These are phyloP conservation scores for Podaxis sp. DNA, from an alignment of 768 basidiomycete species.

Conservation along the genomic window DNA sequence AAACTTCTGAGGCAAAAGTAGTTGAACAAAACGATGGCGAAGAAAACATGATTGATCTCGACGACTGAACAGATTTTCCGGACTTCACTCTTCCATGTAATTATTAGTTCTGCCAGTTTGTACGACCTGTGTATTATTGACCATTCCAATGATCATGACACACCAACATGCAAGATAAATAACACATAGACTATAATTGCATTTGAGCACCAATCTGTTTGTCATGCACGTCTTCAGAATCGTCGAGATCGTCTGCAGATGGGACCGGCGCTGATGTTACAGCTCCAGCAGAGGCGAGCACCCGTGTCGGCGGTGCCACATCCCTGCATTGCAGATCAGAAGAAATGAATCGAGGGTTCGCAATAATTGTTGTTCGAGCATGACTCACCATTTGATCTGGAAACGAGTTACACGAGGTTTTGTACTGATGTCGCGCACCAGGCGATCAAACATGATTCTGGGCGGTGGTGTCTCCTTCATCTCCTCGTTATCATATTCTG, in stretches of 20 bases:
- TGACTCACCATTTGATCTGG: conserved; percentile 77
- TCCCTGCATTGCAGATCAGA: conserved; percentile 44
- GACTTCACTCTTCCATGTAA: not conserved
- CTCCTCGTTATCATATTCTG: conserved; percentile 95
- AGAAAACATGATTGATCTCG: conserved; percentile 40
- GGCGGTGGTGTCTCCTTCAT: conserved; percentile 72
- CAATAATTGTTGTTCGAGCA: not conserved
- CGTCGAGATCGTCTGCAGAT: conserved; percentile 63
- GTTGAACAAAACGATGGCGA: conserved; percentile 10
- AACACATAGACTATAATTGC: not conserved
- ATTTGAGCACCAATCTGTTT: conserved; percentile 10
- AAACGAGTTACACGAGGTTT: conserved; percentile 94
- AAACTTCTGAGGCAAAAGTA: not conserved
- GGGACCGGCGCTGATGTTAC: conserved; percentile 71
- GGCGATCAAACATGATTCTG: conserved; percentile 68
- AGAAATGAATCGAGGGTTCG: not conserved
- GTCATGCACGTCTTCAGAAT: conserved; percentile 24
- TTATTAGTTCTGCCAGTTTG: not conserved
- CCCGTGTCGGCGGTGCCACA: conserved; percentile 41
- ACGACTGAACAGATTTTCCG: conserved; percentile 23
- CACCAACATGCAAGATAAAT: not conserved
- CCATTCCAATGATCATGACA: not conserved
- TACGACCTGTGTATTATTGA: conserved; percentile 2
- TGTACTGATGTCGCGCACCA: conserved; percentile 83
- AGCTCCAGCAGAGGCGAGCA: conserved; percentile 46